phyloP scores from a whole-genome alignment of 2,329 filamentous ascomycete species.

The Penicillium sp. region DNA sequence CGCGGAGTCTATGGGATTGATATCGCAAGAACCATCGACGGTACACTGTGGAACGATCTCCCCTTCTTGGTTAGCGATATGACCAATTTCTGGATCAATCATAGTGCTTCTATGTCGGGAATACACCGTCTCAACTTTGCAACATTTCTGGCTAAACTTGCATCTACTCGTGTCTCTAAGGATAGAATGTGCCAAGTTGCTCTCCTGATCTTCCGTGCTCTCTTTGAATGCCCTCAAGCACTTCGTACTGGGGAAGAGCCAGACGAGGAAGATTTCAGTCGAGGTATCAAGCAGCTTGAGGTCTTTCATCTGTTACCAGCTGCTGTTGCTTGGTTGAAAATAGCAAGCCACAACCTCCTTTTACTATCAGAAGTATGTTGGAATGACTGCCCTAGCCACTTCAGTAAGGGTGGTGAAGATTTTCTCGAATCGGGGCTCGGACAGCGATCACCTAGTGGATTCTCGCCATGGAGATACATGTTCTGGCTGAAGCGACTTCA shows the following conservation, averaged over 20 bases:
- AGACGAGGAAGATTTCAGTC: conserved; percentile 15
- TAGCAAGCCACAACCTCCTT: conserved; percentile 18
- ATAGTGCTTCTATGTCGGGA: conserved; percentile 15
- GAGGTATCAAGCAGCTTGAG: conserved; percentile 7
- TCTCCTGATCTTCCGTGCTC: conserved; percentile 17
- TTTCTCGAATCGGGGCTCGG: conserved; percentile 27
- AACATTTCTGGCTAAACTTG: conserved; percentile 25
- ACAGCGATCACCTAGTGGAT: conserved; percentile 21
- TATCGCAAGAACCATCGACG: conserved; percentile 24
- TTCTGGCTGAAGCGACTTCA: conserved; percentile 29
- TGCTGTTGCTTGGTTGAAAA: conserved; percentile 17
- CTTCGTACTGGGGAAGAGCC: conserved; percentile 16
- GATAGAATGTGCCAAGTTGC: conserved; percentile 23
- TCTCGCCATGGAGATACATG: conserved; percentile 27
- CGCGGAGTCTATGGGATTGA: conserved; percentile 17
- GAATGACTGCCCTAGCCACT: conserved; percentile 19
- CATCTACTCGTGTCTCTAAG: conserved; percentile 20
- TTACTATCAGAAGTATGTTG: conserved; percentile 21
- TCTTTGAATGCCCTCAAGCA: conserved; percentile 14
- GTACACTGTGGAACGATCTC: conserved; percentile 26
- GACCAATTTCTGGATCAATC: conserved; percentile 20
- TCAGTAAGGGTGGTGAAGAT: conserved; percentile 14
- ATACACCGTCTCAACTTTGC: conserved; percentile 21
- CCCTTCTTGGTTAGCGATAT: conserved; percentile 24
- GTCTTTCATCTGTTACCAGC: conserved; percentile 19